Conservation (phyloP, 1,284 basidiomycete species). For the Gymnopus androsaceus region DNA sequence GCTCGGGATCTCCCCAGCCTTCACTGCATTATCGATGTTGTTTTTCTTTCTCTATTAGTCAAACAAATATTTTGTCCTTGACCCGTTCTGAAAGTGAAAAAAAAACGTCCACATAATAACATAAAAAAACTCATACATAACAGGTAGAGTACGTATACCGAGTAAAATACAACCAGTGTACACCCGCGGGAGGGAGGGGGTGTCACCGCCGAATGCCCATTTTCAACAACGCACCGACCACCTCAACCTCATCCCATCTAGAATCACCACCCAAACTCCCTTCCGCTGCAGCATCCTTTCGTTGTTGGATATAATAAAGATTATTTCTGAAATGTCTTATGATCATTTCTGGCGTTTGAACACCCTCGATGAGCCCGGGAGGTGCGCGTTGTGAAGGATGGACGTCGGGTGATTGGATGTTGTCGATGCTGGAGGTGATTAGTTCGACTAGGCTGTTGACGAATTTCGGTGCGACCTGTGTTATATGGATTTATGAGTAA, state of each 20-base stretch:
- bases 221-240: conserved; percentile 83
- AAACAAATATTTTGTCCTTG: too few relatives aligned
- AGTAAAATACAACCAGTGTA: not conserved
- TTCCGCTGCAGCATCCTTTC: conserved; percentile 62
- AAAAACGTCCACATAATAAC: not conserved
- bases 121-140: conserved; percentile 4
- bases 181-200: not conserved
- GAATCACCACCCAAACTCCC: conserved; percentile 43
- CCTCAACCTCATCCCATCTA: conserved; percentile 83
- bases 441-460: conserved; percentile 92
- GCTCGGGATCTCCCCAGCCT: too few relatives aligned
- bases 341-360: conserved; percentile 91
- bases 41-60: too few relatives aligned
- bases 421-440: conserved; percentile 89
- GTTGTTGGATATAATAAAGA: conserved; percentile 76
- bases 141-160: not conserved
- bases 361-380: conserved; percentile 85
- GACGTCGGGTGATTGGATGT: conserved; percentile 79
- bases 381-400: conserved; percentile 81
- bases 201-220: conserved; percentile 59
- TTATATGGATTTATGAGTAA: conserved; percentile 12
- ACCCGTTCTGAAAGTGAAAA: not conserved
- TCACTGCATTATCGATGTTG: too few relatives aligned
- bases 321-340: conserved; percentile 91
- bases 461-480: conserved; percentile 87